Base-by-base conservation (phyloP, 2,329 filamentous ascomycete genomes). In the Fusarium goolgardi region DNA sequence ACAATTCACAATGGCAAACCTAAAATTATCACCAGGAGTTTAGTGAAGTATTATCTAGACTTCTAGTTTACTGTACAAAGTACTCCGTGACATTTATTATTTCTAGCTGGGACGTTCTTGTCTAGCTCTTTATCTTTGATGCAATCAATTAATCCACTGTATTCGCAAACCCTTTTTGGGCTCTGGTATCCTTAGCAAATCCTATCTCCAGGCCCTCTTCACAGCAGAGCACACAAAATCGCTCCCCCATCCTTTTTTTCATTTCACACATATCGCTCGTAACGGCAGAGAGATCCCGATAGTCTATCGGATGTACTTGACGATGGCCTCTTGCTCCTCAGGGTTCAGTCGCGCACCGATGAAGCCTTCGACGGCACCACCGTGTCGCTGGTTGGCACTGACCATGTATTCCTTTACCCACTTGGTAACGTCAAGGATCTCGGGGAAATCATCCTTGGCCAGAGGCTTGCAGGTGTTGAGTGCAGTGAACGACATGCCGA, bases 401-500 rank as follows among this genome's bases (percentile, higher is more conserved):
- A 90, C 90, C 75, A 97, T 82, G 76, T 93, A 94, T 67, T 86
- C 82, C 57, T 91, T 82, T 25, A 97, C 94, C 95, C 95, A 99
- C 77, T 91, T 91, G 54, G 93, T 82, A 62, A 94, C 91, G 55
- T 94, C 90, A 7, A 88, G 86, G 16, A 97, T 89, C 64, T 97
- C 91, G 1, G 94, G 91, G 83, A 94, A 98, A 21, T 94, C 91
- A 77, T 98, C 96, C 52, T 85, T 85, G 2, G 87, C 81, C 6
- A 88, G 83, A 61, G 89, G 89, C 77, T 91, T 93, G 82, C 95
- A 96, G 0, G 95, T 97, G 81, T 95, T 97, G 66, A 99, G 86
- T 32, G 92, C 90, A 1, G 96, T 98, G 80, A 97, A 99, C 11
- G 94, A 95, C 69, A 97, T 90, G 27, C 96, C 96, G 75, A 99